phyloP scores from a whole-genome alignment of 2,329 filamentous ascomycete genomes.

The Fusarium sp. region DNA sequence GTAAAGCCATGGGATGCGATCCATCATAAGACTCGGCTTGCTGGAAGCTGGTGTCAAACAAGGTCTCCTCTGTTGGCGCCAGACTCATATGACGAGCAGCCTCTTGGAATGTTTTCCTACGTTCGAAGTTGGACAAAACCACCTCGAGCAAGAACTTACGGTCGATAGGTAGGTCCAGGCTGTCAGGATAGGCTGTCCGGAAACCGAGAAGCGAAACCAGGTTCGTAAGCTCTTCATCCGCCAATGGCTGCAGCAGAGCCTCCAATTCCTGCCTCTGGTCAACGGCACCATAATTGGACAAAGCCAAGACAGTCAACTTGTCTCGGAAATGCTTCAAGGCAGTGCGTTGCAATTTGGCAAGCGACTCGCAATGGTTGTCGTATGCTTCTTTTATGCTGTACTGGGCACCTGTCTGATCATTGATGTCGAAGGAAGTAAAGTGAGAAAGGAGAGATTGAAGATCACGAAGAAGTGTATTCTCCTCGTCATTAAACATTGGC shows the following conservation, averaged over 20 bases:
- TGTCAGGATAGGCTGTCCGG: constrained; percentile 82
- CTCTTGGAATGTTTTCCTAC: constrained; percentile 85
- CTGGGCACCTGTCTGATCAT: constrained; percentile 88
- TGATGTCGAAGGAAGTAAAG: constrained; percentile 88
- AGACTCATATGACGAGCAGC: constrained; percentile 75
- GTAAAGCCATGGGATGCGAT: constrained; percentile 85
- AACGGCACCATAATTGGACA: constrained; percentile 93
- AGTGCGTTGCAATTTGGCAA: constrained; percentile 83
- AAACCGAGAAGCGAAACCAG: constrained; percentile 80
- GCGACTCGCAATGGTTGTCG: constrained; percentile 78
- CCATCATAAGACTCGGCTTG: constrained; percentile 90
- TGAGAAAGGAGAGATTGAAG: constrained; percentile 83
- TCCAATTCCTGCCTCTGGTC: constrained; percentile 83
- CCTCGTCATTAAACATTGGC: constrained; percentile 78
- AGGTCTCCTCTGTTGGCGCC: constrained; percentile 82
- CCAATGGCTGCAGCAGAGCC: constrained; percentile 76
- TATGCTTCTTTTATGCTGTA: constrained; percentile 78
- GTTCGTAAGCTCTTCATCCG: constrained; percentile 77
- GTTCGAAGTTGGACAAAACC: constrained; percentile 79
- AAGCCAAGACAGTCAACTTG: constrained; percentile 88
- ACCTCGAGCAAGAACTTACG: constrained; percentile 76
- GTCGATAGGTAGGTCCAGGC: constrained; percentile 71
- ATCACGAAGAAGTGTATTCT: constrained; percentile 82
- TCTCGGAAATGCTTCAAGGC: constrained; percentile 86
- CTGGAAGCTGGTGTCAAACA: constrained; percentile 83